These are phyloP conservation scores for Exophiala sp. DNA, from an alignment of 2,329 filamentous ascomycete genomes.

Conservation along the genomic window DNA sequence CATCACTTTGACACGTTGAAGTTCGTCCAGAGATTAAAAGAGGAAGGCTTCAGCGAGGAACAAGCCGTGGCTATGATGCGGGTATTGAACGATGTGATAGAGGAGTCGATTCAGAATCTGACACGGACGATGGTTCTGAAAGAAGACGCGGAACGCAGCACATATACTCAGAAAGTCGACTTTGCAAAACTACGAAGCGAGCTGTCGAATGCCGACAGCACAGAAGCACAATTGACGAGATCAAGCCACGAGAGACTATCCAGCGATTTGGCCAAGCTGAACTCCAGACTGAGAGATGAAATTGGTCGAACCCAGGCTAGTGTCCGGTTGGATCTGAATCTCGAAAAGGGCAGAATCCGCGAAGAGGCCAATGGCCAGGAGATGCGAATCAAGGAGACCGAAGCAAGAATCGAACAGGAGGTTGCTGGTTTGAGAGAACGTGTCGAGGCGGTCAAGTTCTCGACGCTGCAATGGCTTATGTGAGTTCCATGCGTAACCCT, in stretches of 20 bases:
- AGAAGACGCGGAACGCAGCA: slow-evolving; percentile 62
- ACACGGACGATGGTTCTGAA: slow-evolving; percentile 97
- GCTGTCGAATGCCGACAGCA: slow-evolving; percentile 84
- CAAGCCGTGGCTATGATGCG: slow-evolving; percentile 99
- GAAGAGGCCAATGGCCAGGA: slow-evolving; percentile 97
- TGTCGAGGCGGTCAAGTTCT: slow-evolving; percentile 96
- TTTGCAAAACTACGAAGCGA: slow-evolving; percentile 96
- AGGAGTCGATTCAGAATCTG: slow-evolving; percentile 96
- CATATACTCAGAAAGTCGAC: slow-evolving; percentile 84
- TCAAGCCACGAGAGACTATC: slow-evolving; percentile 87
- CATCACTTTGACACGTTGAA: slow-evolving; percentile 99
- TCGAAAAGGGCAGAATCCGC: slow-evolving; percentile 93
- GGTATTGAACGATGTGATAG: slow-evolving; percentile 91
- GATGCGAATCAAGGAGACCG: slow-evolving; percentile 97
- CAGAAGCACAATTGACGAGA: slow-evolving; percentile 82
- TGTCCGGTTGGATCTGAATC: slow-evolving; percentile 85
- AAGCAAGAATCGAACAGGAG: slow-evolving; percentile 97
- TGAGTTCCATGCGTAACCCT: slow-evolving; percentile 54
- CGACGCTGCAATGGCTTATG: slow-evolving; percentile 97
- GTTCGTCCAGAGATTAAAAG: slow-evolving; percentile 85
- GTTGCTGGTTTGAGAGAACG: slow-evolving; percentile 85
- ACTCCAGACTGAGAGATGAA: slow-evolving; percentile 83
- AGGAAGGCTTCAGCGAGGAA: slow-evolving; percentile 91
- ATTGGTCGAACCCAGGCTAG: slow-evolving; percentile 91
- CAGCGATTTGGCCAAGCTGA: slow-evolving; percentile 92